Percentiles rank a stretch among this genome's conserved stretches.
Evolutionary conservation across 441 rosid genomes (phyloP).

Genomic region (Metrosideros polymorpha): DNA sequence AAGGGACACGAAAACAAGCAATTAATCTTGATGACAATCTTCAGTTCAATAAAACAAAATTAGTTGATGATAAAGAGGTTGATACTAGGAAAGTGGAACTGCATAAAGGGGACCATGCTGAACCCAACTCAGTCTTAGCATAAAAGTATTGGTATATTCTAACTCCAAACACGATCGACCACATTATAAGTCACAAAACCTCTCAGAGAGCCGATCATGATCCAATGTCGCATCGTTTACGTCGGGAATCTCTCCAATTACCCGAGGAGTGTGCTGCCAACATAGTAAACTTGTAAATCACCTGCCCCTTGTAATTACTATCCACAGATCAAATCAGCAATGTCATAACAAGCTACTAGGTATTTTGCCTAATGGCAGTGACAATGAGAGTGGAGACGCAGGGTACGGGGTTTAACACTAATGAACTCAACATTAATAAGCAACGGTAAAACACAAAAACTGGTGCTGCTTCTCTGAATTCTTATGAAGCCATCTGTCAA

Average conservation of each 20-base stretch:
- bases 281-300: constrained; percentile 6
- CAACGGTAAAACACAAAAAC: background rate
- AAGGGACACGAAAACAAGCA: background rate
- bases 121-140: background rate
- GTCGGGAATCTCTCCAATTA: constrained; percentile 75
- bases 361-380: background rate
- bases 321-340: background rate
- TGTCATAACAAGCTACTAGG: background rate
- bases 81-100: background rate
- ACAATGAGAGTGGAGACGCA: background rate
- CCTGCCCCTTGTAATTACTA: background rate
- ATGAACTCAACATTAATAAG: background rate
- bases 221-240: constrained; percentile 78
- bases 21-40: background rate
- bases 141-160: background rate
- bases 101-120: background rate
- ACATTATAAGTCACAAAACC: constrained; percentile 27
- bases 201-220: constrained; percentile 81
- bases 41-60: background rate
- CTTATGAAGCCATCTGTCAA: background rate
- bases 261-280: constrained; percentile 86
- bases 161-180: background rate
- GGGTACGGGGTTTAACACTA: background rate
- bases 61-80: background rate
- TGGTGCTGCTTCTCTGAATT: background rate